phyloP scores from a whole-genome alignment of 2,329 filamentous ascomycete species.

The Aspergillus pseudonomiae region DNA sequence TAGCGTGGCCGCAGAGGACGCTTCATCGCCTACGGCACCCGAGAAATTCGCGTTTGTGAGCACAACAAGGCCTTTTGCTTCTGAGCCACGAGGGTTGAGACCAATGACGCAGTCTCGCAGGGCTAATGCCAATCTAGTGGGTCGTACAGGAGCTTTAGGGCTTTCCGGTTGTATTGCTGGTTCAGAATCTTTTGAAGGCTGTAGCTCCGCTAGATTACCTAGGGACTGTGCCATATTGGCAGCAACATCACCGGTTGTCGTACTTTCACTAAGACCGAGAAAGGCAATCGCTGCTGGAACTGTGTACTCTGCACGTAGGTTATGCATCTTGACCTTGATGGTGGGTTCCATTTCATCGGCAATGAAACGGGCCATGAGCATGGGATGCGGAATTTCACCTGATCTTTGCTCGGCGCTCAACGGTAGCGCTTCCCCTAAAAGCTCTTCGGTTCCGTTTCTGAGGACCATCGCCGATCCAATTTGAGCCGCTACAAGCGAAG shows the following conservation, averaged over 20 bases:
- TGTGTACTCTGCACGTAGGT: conserved; percentile 84
- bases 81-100: conserved; percentile 74
- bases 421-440: conserved; percentile 67
- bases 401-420: conserved; percentile 25
- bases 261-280: conserved; percentile 68
- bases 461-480: conserved; percentile 64
- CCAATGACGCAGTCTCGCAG: conserved; percentile 81
- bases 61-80: conserved; percentile 77
- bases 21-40: conserved; percentile 67
- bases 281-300: conserved; percentile 81
- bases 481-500: conserved; percentile 78
- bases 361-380: conserved; percentile 86
- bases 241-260: conserved; percentile 73
- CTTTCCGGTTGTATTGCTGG: conserved; percentile 21
- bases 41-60: conserved; percentile 76
- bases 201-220: conserved; percentile 70
- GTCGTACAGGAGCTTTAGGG: conserved; percentile 48
- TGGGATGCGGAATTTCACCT: conserved; percentile 49
- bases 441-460: conserved; percentile 69
- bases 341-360: conserved; percentile 93
- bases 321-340: conserved; percentile 83
- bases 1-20: conserved; percentile 64
- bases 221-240: conserved; percentile 77
- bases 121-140: conserved; percentile 59
- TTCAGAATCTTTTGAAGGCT: conserved; percentile 26